These are phyloP conservation scores for Monascus purpureus DNA, from an alignment of 495 filamentous ascomycete species.

Conservation along the genomic window DNA sequence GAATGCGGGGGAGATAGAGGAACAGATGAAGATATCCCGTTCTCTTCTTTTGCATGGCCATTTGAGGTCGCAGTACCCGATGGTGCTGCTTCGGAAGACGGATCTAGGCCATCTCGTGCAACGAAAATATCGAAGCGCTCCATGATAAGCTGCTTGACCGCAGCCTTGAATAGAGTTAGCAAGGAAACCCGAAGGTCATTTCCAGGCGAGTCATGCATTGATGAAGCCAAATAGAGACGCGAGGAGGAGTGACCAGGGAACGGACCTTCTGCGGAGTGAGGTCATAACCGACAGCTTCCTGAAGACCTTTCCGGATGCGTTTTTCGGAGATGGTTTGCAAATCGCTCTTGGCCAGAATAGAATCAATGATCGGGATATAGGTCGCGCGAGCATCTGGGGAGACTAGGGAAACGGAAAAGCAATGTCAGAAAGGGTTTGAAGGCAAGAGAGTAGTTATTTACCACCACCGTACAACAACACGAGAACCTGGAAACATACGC, in stretches of 20 bases:
- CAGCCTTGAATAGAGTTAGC: conserved; percentile 36
- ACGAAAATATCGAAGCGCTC: conserved; percentile 75
- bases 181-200: background rate
- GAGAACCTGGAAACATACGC: conserved; percentile 5
- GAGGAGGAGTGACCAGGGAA: conserved; percentile 1
- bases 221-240: background rate
- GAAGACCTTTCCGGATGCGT: conserved; percentile 74
- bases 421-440: background rate
- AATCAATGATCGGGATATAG: conserved; percentile 80
- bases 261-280: conserved; percentile 74
- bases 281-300: conserved; percentile 64
- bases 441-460: too few relatives aligned
- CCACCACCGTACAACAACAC: too few relatives aligned
- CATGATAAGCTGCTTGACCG: conserved; percentile 73
- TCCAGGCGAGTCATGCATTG: conserved; percentile 2
- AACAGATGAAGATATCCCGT: conserved; percentile 25
- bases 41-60: conserved; percentile 19
- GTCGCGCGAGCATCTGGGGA: conserved; percentile 48
- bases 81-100: conserved; percentile 18
- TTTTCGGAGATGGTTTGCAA: conserved; percentile 87
- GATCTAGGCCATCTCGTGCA: conserved; percentile 27
- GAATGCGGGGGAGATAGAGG: conserved; percentile 34
- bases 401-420: conserved; percentile 38
- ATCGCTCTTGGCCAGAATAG: conserved; percentile 70
- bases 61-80: conserved; percentile 21